Conservation (phyloP, 345 rosid genomes). For the Punica granatum region DNA sequence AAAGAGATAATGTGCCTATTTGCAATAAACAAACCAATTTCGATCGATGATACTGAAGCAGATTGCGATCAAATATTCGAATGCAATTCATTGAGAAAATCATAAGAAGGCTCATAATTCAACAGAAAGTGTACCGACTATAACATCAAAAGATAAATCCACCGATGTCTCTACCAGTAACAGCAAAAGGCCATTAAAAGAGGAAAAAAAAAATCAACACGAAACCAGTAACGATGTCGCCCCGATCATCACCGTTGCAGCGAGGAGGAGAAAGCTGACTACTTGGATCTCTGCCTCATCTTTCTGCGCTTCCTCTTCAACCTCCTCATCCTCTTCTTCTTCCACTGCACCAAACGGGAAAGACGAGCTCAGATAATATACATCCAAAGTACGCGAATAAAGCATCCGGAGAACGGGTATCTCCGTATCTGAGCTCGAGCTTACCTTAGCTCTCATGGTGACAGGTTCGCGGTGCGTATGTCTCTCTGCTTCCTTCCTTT, state of each 20-base stretch:
- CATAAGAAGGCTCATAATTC: background rate
- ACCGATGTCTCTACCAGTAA: background rate
- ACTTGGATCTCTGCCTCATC: slow-evolving; percentile 28
- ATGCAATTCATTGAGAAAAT: background rate
- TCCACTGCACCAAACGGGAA: slow-evolving; percentile 12
- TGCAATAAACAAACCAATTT: background rate
- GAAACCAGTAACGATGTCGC: background rate
- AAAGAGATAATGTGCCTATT: background rate
- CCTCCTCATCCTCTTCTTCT: slow-evolving; percentile 28
- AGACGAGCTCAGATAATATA: background rate
- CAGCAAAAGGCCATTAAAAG: too few species aligned
- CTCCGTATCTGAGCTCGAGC: background rate
- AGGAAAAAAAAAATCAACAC: background rate
- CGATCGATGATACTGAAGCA: too few species aligned
- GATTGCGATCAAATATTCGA: background rate
- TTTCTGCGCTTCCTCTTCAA: slow-evolving; percentile 27
- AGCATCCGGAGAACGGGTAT: background rate
- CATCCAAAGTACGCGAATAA: background rate
- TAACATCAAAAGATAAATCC: background rate
- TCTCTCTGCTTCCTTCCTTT: background rate
- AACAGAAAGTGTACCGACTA: background rate
- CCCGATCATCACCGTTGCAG: background rate
- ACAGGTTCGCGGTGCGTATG: background rate
- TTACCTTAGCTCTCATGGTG: slow-evolving; percentile 20
- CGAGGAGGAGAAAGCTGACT: background rate